Percentiles rank a stretch among this genome's conserved stretches.
phyloP scores from a whole-genome alignment of 1,284 basidiomycete species.

The Phlebopus sp. region DNA sequence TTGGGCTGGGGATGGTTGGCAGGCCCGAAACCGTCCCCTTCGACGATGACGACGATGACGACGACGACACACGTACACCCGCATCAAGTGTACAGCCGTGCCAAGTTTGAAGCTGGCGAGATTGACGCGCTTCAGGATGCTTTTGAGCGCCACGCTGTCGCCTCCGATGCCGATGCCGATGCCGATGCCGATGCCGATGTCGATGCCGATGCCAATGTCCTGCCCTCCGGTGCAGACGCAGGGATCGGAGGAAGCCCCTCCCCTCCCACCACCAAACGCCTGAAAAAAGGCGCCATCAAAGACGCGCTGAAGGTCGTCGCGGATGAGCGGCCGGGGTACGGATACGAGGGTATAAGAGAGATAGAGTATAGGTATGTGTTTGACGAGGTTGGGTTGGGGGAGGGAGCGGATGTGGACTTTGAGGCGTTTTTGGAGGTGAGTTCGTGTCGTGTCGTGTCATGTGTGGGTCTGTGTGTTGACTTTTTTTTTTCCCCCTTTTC shows the following conservation, averaged over 20 bases:
- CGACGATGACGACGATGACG: too few relatives aligned
- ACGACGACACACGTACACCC: too few relatives aligned
- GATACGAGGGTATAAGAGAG: constrained; percentile 48
- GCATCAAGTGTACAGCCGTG: constrained; percentile 45
- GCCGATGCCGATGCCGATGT: too few relatives aligned
- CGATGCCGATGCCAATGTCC: too few relatives aligned
- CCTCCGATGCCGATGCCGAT: constrained; percentile 20
- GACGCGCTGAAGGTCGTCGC: constrained; percentile 38
- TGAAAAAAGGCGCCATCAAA: constrained; percentile 34
- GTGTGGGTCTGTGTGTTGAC: constrained; percentile 8
- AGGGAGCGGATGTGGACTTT: constrained; percentile 57
- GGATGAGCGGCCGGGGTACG: constrained; percentile 41
- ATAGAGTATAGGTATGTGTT: constrained; percentile 74
- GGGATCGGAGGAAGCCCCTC: too few relatives aligned
- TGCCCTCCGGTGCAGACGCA: too few relatives aligned
- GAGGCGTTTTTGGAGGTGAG: constrained; percentile 81
- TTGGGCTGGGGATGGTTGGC: constrained; percentile 18
- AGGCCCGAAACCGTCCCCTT: constrained; percentile 3
- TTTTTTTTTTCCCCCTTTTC: background rate
- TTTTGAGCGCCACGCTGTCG: constrained; percentile 45
- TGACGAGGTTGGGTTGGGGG: constrained; percentile 68
- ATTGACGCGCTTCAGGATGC: constrained; percentile 55
- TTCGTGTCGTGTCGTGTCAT: too few relatives aligned
- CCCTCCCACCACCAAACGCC: constrained; percentile 8
- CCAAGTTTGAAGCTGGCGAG: constrained; percentile 70